Percentiles rank a stretch among this genome's conserved stretches.
phyloP scores from a whole-genome alignment of 1,284 basidiomycete species.

The Malassezia restricta region DNA sequence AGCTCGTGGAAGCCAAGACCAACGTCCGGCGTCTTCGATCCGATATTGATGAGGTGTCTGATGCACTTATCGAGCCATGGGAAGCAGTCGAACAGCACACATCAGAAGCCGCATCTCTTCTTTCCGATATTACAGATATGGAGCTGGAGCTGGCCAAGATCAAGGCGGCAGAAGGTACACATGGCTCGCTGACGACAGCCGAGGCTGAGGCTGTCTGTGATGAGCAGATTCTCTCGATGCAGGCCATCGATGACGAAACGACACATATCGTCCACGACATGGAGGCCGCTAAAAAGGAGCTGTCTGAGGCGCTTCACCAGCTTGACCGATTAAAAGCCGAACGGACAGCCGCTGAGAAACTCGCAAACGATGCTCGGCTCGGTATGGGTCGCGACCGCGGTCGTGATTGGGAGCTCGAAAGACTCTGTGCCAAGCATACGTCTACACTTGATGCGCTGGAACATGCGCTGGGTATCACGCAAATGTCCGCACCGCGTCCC shows the following conservation, averaged over 20 bases:
- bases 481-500: constrained; percentile 2
- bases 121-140: constrained; percentile 33
- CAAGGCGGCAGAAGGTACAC: constrained; percentile 24
- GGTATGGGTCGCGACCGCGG: constrained; percentile 30
- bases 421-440: constrained; percentile 21
- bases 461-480: constrained; percentile 4
- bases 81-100: constrained; percentile 19
- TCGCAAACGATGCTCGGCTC: constrained; percentile 31
- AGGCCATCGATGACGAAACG: constrained; percentile 24
- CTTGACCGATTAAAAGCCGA: constrained; percentile 32
- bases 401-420: constrained; percentile 31
- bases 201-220: constrained; percentile 32
- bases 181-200: constrained; percentile 25
- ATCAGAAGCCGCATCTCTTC: constrained; percentile 23
- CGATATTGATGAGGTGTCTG: constrained; percentile 27
- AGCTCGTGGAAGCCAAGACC: constrained; percentile 33
- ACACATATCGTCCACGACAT: constrained; percentile 21
- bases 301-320: constrained; percentile 22
- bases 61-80: constrained; percentile 25
- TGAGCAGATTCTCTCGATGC: constrained; percentile 30
- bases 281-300: constrained; percentile 31
- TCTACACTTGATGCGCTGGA: constrained; percentile 8
- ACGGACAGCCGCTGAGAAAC: constrained; percentile 31
- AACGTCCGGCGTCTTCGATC: constrained; percentile 25
- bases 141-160: constrained; percentile 35